Base-by-base conservation (phyloP, 495 filamentous ascomycete species). In the Tetracladium marchalianum region DNA sequence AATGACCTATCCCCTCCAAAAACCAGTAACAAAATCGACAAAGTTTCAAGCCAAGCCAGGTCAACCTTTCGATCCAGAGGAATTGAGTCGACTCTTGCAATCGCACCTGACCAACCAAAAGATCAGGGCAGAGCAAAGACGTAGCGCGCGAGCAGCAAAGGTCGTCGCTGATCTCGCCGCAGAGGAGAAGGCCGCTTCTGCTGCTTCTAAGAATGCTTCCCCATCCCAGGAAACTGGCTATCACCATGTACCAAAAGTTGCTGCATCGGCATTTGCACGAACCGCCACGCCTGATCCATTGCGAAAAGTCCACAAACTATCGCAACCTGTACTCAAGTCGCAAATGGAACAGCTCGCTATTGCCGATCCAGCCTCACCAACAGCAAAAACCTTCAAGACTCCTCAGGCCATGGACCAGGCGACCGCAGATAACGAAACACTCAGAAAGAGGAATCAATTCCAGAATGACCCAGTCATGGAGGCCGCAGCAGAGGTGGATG, bases 31-130 rank as follows among this genome's bases (percentile, higher is more conserved):
- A 19, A 38, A 31, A 6, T 34, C 13, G 27, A 18, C 34, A 6
- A 49, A 44, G 31, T 44, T 32, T 8, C 32, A 31, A 16, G 35
- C 39, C 34, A 58, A 58, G 38, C 62, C 67, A 44, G 65, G 68
- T 27, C 60, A 69, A 18, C 62, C 64, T 13, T 67, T 76, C 39
- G 72, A 77, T 40, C 59, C 72, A 0, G 67, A 71, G 31, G 74
- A 77, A 32, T 57, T 77, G 31, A 62, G 62, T 17, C 59, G 64
- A 10, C 65, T 72, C 1, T 60, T 77, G 11, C 45, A 41, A n/a
- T 39, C 44, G 1, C 57, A 70, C 43, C 22, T 66, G 10, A 62
- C 70, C 5, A 58, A 69, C 31, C 68, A 65, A 17, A 66, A 73
- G 38, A 65, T 66, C 37, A 64, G 64, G 35, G 62, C 63, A 1